Percentiles rank a stretch among this genome's conserved stretches.
Evolutionary conservation across 148 eudicot species (phyloP).

Genomic region (Oxyria digyna): DNA sequence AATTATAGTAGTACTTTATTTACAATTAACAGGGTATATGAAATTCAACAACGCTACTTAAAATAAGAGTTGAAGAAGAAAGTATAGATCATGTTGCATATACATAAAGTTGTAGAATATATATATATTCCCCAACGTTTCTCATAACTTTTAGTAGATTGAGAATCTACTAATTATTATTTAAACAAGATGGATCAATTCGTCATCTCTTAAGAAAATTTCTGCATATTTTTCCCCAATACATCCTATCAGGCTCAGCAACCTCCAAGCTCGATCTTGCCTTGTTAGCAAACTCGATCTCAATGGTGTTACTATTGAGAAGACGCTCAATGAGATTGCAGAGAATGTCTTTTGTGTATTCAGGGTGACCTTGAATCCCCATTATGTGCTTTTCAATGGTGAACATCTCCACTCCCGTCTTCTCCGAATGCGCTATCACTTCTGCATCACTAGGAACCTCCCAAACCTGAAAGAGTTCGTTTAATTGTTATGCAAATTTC

Average conservation of each 20-base stretch:
- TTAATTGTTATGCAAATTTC: background rate
- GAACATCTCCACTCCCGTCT: slow-evolving; percentile 74
- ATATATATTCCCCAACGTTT: too few species aligned
- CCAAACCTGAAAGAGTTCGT: slow-evolving; percentile 32
- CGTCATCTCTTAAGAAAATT: slow-evolving; percentile 24
- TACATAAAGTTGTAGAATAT: too few species aligned
- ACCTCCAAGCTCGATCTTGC: slow-evolving; percentile 22
- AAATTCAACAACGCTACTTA: too few species aligned
- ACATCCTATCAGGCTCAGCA: slow-evolving; percentile 34
- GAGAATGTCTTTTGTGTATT: slow-evolving; percentile 63
- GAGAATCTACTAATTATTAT: too few species aligned
- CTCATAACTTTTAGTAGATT: too few species aligned
- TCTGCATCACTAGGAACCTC: slow-evolving; percentile 53
- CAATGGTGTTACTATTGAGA: slow-evolving; percentile 18
- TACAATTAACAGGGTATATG: too few species aligned
- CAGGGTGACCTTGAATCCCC: slow-evolving; percentile 83
- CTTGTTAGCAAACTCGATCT: slow-evolving; percentile 36
- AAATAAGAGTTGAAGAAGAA: too few species aligned
- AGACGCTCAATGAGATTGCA: slow-evolving; percentile 43
- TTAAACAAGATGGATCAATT: background rate
- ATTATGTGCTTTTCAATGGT: slow-evolving; percentile 45
- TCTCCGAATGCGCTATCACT: slow-evolving; percentile 53
- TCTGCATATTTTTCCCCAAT: slow-evolving; percentile 43
- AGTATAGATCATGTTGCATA: too few species aligned
- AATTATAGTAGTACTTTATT: too few species aligned